These are phyloP conservation scores for Hsuehochloa calcarea DNA, from an alignment of 176 grass and related monocot genomes.

Conservation along the genomic window DNA sequence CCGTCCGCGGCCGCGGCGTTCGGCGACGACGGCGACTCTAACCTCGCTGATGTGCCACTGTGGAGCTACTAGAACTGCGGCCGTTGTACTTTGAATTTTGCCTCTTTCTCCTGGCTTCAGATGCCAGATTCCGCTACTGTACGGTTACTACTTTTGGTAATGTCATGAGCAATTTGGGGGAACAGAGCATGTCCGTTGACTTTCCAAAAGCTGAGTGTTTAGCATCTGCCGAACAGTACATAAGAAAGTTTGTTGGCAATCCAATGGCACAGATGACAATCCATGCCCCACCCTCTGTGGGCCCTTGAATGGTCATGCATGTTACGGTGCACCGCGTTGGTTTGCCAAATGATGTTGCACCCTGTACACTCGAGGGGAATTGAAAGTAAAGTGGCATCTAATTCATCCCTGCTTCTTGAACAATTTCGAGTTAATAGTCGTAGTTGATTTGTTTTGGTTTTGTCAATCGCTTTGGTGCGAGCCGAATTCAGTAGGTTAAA, in stretches of 20 bases:
- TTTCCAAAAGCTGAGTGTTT: neutral
- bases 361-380: neutral
- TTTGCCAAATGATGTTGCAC: neutral
- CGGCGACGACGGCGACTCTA: constrained; percentile 21
- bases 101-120: neutral
- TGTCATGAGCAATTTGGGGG: constrained; percentile 4
- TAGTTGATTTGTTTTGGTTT: neutral
- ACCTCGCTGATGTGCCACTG: constrained; percentile 16
- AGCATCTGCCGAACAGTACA: neutral
- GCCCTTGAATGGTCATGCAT: neutral
- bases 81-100: neutral
- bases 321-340: neutral
- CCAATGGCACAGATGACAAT: neutral
- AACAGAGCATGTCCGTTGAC: constrained; percentile 2
- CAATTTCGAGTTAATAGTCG: neutral
- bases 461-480: neutral
- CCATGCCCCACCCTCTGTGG: neutral
- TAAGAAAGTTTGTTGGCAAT: neutral
- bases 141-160: neutral
- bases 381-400: neutral
- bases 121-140: neutral
- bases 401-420: neutral
- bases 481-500: too few species aligned
- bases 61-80: constrained; percentile 39
- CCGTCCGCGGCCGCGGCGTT: neutral